phyloP scores from a whole-genome alignment of 208 protist species.

The Endotrypanum monterogeii region DNA sequence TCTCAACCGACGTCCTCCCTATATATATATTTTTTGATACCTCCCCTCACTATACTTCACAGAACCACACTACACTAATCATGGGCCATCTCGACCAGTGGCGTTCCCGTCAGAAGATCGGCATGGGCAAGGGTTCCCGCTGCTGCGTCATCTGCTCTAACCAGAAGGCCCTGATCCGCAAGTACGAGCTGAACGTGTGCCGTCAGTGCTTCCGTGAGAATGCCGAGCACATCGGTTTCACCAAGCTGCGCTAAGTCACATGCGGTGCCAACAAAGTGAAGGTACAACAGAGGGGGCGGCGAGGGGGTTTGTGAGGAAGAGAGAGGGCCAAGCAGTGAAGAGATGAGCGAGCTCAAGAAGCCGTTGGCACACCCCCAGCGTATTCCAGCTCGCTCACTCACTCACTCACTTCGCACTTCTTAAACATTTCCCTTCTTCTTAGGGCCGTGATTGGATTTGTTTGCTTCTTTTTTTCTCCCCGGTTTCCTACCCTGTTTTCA shows the following conservation, averaged over 20 bases:
- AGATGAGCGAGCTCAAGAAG: too few relatives aligned
- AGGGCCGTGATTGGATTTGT: not conserved
- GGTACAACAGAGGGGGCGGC: not conserved
- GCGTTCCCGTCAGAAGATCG: conserved; percentile 93
- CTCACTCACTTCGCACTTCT: not conserved
- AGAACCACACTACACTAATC: conserved; percentile 15
- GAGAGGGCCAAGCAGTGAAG: not conserved
- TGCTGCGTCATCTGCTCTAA: conserved; percentile 93
- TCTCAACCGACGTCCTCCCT: not conserved
- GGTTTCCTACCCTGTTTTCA: not conserved
- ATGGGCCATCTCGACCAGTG: conserved; percentile 94
- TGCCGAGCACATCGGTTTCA: conserved; percentile 89
- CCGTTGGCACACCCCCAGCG: too few relatives aligned
- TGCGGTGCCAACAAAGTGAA: not conserved
- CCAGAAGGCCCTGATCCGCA: conserved; percentile 93
- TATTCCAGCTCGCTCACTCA: not conserved
- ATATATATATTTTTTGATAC: not conserved
- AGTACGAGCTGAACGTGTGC: conserved; percentile 95
- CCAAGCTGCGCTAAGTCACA: conserved; percentile 78
- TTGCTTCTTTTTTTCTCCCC: not conserved
- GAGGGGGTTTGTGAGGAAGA: not conserved
- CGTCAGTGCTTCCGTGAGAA: conserved; percentile 96
- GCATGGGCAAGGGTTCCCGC: conserved; percentile 90
- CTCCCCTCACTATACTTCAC: conserved; percentile 2
- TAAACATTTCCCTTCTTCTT: not conserved